Evolutionary conservation across 148 eudicot genomes (phyloP), one percentile per base, ranked within the genome.

Genomic region (Cornus kousa): DNA sequence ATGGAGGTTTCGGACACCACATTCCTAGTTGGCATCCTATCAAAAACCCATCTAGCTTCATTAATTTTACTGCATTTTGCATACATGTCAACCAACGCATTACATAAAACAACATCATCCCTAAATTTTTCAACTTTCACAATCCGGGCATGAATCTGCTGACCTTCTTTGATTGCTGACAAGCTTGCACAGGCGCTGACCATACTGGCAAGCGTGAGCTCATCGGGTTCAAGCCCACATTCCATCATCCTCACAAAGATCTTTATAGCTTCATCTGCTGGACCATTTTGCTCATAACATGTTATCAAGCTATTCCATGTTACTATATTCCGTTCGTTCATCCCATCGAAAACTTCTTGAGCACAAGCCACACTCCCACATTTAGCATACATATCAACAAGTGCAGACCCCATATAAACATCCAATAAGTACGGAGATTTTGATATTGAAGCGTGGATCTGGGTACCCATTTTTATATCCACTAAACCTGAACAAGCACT

Each of bases 71-170:
- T 81, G 76, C 94, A 88, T 72, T 95, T 95, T 3, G 97, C 94
- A 80, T 95, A 95, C 99, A 95, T 91, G 83, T 95, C 99, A 83
- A 95, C 99, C 83, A 95, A 82, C n/a, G 99, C 91, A 81, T 95
- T 95, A 39, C 89, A 86, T 79, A 95, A 84, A 73, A 95, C 83
- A 62, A 88, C 55, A 77, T 95, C 99, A 71, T 81, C 78, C 83
- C 90, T 84, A 13, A 72, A 88, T 48, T 77, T 87, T 31, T 89
- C 89, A 37, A 77, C 75, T 83, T 88, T 95, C 82, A 93, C 50
- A 77, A 87, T 87, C 67, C 76, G 81, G 59, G 86, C 83, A 73
- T 93, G 99, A 87, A 94, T 88, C 78, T 91, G 84, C 73, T 74
- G 78, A 64, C 98, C 98, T 85, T 89, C 90, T 83, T 74, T 88